These are phyloP conservation scores for Paxillus involutus DNA, from an alignment of 768 basidiomycete genomes.

Conservation along the genomic window DNA sequence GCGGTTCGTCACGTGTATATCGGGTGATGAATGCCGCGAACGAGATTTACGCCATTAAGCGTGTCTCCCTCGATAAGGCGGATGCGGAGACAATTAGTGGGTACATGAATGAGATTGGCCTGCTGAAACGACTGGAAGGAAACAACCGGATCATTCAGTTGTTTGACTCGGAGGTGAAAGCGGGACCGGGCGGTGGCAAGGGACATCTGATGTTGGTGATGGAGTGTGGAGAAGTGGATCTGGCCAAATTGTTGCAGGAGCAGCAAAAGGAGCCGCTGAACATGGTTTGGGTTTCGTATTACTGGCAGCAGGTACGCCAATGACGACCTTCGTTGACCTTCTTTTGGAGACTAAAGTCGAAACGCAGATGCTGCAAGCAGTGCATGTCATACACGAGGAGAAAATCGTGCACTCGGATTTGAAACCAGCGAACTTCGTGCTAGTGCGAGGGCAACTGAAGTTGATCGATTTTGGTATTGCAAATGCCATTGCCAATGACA, in stretches of 20 bases:
- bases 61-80: slow-evolving; percentile 85
- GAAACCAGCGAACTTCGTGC: slow-evolving; percentile 97
- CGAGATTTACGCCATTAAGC: slow-evolving; percentile 89
- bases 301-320: slow-evolving; percentile 88
- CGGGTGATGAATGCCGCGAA: slow-evolving; percentile 78
- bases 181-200: slow-evolving; percentile 61
- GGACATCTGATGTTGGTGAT: slow-evolving; percentile 84
- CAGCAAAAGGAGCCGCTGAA: slow-evolving; percentile 83
- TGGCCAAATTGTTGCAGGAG: slow-evolving; percentile 80
- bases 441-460: slow-evolving; percentile 93
- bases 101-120: slow-evolving; percentile 94
- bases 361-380: slow-evolving; percentile 91
- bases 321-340: not conserved
- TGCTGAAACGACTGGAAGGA: slow-evolving; percentile 91
- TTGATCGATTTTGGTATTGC: slow-evolving; percentile 99
- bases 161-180: slow-evolving; percentile 86
- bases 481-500: slow-evolving; percentile 97
- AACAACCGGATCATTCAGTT: slow-evolving; percentile 91
- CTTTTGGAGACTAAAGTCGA: not conserved
- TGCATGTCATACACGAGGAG: slow-evolving; percentile 97
- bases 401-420: slow-evolving; percentile 99
- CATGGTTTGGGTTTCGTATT: slow-evolving; percentile 93
- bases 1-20: slow-evolving; percentile 95
- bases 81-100: slow-evolving; percentile 87
- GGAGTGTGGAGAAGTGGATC: slow-evolving; percentile 96